A percentile compares a stretch with the other conserved stretches of the same genome.
These are phyloP conservation scores for Cyclostephanos tholiformis DNA, from an alignment of 108 stramenopile genomes.

Conservation along the genomic window DNA sequence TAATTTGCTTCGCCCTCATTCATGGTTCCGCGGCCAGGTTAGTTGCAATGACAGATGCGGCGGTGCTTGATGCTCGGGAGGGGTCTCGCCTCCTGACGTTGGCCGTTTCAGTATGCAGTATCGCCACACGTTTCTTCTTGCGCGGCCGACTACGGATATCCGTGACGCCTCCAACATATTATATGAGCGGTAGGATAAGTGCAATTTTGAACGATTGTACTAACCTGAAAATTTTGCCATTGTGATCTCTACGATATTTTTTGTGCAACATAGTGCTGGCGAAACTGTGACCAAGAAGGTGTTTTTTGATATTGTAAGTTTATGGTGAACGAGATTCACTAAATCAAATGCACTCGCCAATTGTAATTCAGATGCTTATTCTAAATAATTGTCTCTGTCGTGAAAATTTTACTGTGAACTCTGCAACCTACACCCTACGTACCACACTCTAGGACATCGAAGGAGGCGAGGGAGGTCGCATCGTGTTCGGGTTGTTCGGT, in stretches of 20 bases:
- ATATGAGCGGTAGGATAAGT: not conserved
- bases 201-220: not conserved
- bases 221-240: not conserved
- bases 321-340: not conserved
- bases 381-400: no score
- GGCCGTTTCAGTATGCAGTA: no score
- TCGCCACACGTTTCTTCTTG: no score
- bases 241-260: not conserved
- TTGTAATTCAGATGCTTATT: not conserved
- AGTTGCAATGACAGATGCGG: not conserved
- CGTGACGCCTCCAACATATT: not conserved
- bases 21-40: constrained; percentile 33
- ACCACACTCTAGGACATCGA: constrained; percentile 40
- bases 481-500: constrained; percentile 92
- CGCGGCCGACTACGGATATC: no score
- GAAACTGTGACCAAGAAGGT: constrained; percentile 84
- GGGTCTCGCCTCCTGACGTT: no score
- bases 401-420: not conserved
- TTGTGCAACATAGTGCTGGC: constrained; percentile 19
- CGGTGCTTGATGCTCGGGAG: not conserved
- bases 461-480: constrained; percentile 68
- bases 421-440: not conserved
- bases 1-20: constrained; percentile 38
- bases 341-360: not conserved
- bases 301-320: constrained; percentile 81